Base-by-base conservation (phyloP, 2,329 filamentous ascomycete genomes). In the Fusarium sulawesiense region DNA sequence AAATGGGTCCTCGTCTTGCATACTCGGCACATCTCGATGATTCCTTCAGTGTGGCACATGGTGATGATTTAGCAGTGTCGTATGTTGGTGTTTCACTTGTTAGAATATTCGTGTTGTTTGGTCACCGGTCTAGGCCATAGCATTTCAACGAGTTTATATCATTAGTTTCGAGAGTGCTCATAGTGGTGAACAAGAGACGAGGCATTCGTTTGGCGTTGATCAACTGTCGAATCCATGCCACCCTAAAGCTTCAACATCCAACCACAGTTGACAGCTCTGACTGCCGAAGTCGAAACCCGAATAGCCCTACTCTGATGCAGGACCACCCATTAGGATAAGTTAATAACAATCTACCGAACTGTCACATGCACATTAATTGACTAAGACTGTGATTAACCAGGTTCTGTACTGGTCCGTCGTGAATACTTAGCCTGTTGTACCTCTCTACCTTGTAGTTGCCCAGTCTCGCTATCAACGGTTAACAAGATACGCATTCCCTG, bases 201-300 rank as follows among this genome's bases (percentile, higher is more conserved):
- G 20, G 12, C 10, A 49, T 14, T 47, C 44, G 14, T 20, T 10
- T 3, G 18, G 9, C 5, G 27, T 50, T 21, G 18, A 50, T 34
- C 47, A 50, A 34, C 20, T 23, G 16, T 23, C n/a, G 16, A n/a
- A 23, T 8, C 3, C 13, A n/a, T 23, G 10, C 32, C 29, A 29
- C 27, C 27, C 34, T 63, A 44, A 20, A 57, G 16, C 25, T 53
- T 29, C 30, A 41, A 40, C 30, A 41, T 34, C 12, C 21, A 25
- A 34, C 58, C 21, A 20, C n/a, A 10, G 27, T 53, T 48, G 32
- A 44, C 51, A 64, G 45, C 25, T 34, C 37, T n/a, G 30, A 66
- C 30, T 61, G 55, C 63, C 60, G 62, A 66, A 55, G 29, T 41
- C 34, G 49, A 61, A 41, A 42, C 61, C 53, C 37, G 55, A 48